These are phyloP conservation scores for Periconia sp. DNA, from an alignment of 2,329 filamentous ascomycete genomes.

Conservation along the genomic window DNA sequence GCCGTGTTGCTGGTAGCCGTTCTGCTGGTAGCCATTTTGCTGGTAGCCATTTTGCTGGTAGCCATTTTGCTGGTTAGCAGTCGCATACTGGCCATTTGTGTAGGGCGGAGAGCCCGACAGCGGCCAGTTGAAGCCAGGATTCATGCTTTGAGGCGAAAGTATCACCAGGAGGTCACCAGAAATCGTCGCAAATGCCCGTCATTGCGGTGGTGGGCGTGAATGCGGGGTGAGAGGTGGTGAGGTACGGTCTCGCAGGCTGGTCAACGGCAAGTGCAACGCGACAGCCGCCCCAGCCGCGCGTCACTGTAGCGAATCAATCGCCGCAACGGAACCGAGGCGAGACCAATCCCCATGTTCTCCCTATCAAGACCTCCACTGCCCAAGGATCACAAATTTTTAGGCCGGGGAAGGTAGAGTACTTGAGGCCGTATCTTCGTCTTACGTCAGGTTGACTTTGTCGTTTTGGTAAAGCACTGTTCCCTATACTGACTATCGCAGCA, in stretches of 20 bases:
- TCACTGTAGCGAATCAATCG: constrained; percentile 4
- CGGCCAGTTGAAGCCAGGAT: constrained; percentile 43
- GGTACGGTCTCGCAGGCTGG: background rate
- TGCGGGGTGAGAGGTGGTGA: constrained; percentile 11
- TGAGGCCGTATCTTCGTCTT: no score
- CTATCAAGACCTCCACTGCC: no score
- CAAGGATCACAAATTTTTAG: no score
- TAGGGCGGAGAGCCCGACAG: constrained; percentile 32
- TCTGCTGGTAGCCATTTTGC: no score
- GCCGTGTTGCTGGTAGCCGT: no score
- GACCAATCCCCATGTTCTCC: no score
- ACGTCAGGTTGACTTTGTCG: no score
- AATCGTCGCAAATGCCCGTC: constrained; percentile 17
- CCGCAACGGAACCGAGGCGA: constrained; percentile 5
- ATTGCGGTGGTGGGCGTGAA: constrained; percentile 18
- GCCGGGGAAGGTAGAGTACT: no score
- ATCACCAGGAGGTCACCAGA: constrained; percentile 18
- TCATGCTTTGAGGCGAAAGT: constrained; percentile 32
- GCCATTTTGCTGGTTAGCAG: constrained; percentile 34
- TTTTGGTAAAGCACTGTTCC: no score
- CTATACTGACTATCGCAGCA: no score
- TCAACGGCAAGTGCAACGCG: constrained; percentile 6
- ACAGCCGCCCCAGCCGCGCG: constrained; percentile 12
- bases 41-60: constrained; percentile 38
- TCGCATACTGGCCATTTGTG: constrained; percentile 35